These are phyloP conservation scores for Backusella luteola DNA, from an alignment of 192 early-diverging fungal species.

Conservation along the genomic window DNA sequence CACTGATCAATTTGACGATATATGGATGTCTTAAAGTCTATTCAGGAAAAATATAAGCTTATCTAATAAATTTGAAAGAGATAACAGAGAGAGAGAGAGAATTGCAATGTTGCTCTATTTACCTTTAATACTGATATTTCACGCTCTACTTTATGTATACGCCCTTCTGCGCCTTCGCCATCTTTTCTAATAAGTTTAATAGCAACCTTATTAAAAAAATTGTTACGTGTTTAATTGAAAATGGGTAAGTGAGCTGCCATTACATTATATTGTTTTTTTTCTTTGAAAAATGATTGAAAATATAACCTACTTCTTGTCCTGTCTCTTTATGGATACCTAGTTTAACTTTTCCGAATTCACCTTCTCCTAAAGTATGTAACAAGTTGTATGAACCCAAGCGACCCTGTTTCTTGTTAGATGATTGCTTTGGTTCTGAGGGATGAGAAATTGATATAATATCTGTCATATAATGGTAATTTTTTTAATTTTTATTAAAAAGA, in stretches of 20 bases:
- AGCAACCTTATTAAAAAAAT: slow-evolving; percentile 60
- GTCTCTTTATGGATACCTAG: slow-evolving; percentile 68
- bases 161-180: slow-evolving; percentile 68
- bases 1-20: slow-evolving; percentile 79
- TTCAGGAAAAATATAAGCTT: neutral
- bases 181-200: slow-evolving; percentile 96
- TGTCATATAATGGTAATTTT: neutral
- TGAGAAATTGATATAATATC: neutral
- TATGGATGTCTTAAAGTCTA: slow-evolving; percentile 71
- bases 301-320: slow-evolving; percentile 32
- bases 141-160: slow-evolving; percentile 84
- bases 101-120: slow-evolving; percentile 9
- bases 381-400: slow-evolving; percentile 73
- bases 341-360: slow-evolving; percentile 91
- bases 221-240: too few species aligned
- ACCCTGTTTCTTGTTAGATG: slow-evolving; percentile 9
- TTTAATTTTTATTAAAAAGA: slow-evolving; percentile 1
- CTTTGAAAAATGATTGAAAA: slow-evolving; percentile 7
- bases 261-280: too few species aligned
- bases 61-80: neutral
- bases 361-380: slow-evolving; percentile 86
- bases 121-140: slow-evolving; percentile 94
- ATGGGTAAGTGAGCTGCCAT: neutral
- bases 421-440: neutral
- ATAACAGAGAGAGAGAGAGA: neutral